Evolutionary conservation across 768 basidiomycete genomes (phyloP).

Genomic region (Kwoniella shandongensis): DNA sequence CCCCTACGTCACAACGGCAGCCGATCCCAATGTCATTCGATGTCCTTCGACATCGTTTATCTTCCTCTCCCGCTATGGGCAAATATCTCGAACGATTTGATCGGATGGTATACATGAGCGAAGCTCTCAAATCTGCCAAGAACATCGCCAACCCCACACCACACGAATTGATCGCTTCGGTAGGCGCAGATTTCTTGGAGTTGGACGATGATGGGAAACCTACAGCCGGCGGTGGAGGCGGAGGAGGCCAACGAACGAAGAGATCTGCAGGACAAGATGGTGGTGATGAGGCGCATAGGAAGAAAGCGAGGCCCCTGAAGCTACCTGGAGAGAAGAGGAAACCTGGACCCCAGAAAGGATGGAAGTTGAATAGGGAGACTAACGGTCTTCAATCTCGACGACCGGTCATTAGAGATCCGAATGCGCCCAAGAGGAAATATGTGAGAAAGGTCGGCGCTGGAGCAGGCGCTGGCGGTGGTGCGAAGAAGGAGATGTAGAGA

Average conservation of each 20-base stretch:
- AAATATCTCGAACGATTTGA: conserved; percentile 46
- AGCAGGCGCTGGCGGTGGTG: not conserved
- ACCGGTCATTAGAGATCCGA: not conserved
- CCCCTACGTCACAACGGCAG: conserved; percentile 14
- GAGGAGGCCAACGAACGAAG: conserved; percentile 1
- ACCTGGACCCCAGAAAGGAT: conserved; percentile 40
- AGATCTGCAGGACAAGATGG: conserved; percentile 9
- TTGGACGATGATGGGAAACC: conserved; percentile 26
- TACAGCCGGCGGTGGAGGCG: not conserved
- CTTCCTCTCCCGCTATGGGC: conserved; percentile 13
- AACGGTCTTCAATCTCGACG: not conserved
- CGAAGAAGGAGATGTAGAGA: conserved; percentile 14
- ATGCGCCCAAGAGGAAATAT: conserved; percentile 21
- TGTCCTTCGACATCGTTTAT: conserved; percentile 35
- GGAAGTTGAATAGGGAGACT: conserved; percentile 32
- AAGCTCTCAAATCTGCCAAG: conserved; percentile 15
- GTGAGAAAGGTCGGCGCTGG: conserved; percentile 4
- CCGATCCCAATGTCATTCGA: conserved; percentile 24
- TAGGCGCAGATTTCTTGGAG: conserved; percentile 34
- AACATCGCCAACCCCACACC: conserved; percentile 22
- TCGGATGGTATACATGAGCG: conserved; percentile 32
- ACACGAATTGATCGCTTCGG: conserved; percentile 34
- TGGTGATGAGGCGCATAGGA: conserved; percentile 4
- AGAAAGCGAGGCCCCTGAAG: conserved; percentile 10
- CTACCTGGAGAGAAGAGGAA: conserved; percentile 26